Base-by-base conservation (phyloP, 2,329 filamentous ascomycete species). In the Penicillium sp. region DNA sequence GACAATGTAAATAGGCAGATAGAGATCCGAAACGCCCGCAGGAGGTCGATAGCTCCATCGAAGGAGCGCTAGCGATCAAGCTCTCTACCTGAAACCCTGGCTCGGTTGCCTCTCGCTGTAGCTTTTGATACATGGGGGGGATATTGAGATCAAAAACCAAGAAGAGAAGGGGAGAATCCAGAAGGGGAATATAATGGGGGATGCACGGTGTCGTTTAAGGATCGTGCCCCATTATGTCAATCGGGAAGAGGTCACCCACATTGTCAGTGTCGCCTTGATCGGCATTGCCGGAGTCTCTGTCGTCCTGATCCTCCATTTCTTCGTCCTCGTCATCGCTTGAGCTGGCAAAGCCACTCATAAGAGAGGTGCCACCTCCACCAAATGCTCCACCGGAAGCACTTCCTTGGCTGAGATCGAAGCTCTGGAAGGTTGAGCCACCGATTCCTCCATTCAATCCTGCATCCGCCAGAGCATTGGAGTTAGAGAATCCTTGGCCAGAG, bases 241-340 rank as follows among this genome's bases (percentile, higher is more conserved):
- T 81, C 79, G 84, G 83, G 74, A 79, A 82, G 80, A 69, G 77
- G 80, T 82, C 80, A 86, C 85, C 84, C 80, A 88, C 85, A 84
- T 86, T 84, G 77, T 88, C 85, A 71, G 81, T 78, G 70, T 83
- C 81, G 66, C 75, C 76, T 67, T 82, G 79, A 63, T 77, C 69
- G 41, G 69, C 55, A 67, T 63, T 66, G 71, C 60, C 72, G 65
- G 75, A 49, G 43, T 69, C 68, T 65, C 66, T 68, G 66, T 91
- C 89, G 64, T 93, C 73, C 36, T 74, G 72, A 36, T 78, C 75
- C 58, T 96, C 91, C 77, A 91, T 89, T 62, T 97, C 93, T 67
- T 97, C 93, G 63, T 97, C 94, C 65, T 97, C 94, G 75, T 97
- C 93, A 70, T 96, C 92, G 69, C 92, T 96, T 49, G 90, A 94